phyloP scores from a whole-genome alignment of 495 filamentous ascomycete species.

The Talaromyces wortmannii region DNA sequence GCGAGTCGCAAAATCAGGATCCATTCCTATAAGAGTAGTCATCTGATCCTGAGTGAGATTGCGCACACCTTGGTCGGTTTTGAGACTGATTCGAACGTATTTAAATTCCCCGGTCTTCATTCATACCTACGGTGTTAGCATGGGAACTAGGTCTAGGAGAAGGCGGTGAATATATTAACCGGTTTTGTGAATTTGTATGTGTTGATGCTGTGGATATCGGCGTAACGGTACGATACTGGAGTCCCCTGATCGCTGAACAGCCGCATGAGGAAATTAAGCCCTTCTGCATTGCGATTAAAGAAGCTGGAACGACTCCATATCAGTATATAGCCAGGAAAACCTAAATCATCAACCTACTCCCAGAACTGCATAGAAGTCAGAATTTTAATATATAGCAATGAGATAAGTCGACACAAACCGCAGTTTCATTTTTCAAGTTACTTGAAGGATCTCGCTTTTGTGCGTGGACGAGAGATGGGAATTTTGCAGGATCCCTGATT shows the following conservation, averaged over 20 bases:
- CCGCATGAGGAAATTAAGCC: constrained; percentile 67
- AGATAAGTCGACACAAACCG: no score
- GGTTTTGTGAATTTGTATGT: constrained; percentile 67
- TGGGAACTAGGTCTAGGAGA: neutral
- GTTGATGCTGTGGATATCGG: constrained; percentile 67
- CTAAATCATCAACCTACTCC: constrained; percentile 46
- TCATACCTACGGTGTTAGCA: neutral
- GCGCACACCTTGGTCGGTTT: constrained; percentile 64
- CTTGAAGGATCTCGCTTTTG: constrained; percentile 72
- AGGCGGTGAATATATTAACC: neutral
- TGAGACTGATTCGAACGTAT: constrained; percentile 67
- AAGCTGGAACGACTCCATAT: neutral
- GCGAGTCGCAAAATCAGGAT: constrained; percentile 65
- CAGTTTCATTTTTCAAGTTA: constrained; percentile 41
- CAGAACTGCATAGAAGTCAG: constrained; percentile 32
- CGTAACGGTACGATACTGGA: constrained; percentile 58
- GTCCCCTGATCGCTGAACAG: constrained; percentile 69
- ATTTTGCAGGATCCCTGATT: constrained; percentile 68
- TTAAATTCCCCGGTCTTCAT: constrained; percentile 27
- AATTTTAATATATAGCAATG: no score
- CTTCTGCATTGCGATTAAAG: constrained; percentile 46
- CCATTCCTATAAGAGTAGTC: constrained; percentile 48
- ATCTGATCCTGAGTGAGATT: constrained; percentile 58
- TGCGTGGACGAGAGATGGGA: constrained; percentile 69
- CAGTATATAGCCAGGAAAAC: neutral